These are phyloP conservation scores for Hortaea werneckii DNA, from an alignment of 2,329 filamentous ascomycete genomes.

Conservation along the genomic window DNA sequence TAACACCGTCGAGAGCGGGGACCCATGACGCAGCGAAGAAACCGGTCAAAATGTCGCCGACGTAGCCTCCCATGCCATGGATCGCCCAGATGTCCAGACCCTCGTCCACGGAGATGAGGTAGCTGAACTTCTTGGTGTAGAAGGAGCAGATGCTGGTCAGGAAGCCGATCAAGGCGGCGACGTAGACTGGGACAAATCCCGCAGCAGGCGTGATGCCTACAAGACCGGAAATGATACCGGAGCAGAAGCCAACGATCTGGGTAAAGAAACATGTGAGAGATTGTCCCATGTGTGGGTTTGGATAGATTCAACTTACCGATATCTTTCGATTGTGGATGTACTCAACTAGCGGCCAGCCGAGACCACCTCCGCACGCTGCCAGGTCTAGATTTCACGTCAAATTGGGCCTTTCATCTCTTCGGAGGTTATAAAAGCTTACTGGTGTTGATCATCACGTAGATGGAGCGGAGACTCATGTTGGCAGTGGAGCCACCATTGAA, in stretches of 20 bases:
- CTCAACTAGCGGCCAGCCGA: no score
- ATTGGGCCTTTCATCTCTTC: slow-evolving; percentile 17
- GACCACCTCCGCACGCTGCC: no score
- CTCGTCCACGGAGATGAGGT: slow-evolving; percentile 46
- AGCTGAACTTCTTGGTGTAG: slow-evolving; percentile 45
- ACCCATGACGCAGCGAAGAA: slow-evolving; percentile 24
- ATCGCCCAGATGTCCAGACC: slow-evolving; percentile 42
- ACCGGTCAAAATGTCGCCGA: slow-evolving; percentile 38
- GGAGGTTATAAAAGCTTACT: slow-evolving; percentile 44
- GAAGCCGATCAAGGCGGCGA: slow-evolving; percentile 39
- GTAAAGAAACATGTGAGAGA: no score
- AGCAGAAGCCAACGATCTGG: slow-evolving; percentile 37
- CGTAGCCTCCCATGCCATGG: slow-evolving; percentile 37
- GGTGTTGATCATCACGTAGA: no score
- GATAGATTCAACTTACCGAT: no score
- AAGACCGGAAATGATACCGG: slow-evolving; percentile 44
- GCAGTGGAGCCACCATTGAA: slow-evolving; percentile 1
- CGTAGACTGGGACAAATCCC: slow-evolving; percentile 43
- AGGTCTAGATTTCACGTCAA: no score
- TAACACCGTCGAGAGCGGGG: no score
- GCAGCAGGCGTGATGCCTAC: slow-evolving; percentile 44
- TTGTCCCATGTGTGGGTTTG: no score
- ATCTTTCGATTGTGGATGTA: no score
- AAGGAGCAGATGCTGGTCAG: slow-evolving; percentile 38
- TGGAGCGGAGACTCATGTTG: not conserved